Evolutionary conservation across 148 eudicot species (phyloP), one percentile per base, ranked within the genome.

Genomic region (Tetragonia tetragonoides): DNA sequence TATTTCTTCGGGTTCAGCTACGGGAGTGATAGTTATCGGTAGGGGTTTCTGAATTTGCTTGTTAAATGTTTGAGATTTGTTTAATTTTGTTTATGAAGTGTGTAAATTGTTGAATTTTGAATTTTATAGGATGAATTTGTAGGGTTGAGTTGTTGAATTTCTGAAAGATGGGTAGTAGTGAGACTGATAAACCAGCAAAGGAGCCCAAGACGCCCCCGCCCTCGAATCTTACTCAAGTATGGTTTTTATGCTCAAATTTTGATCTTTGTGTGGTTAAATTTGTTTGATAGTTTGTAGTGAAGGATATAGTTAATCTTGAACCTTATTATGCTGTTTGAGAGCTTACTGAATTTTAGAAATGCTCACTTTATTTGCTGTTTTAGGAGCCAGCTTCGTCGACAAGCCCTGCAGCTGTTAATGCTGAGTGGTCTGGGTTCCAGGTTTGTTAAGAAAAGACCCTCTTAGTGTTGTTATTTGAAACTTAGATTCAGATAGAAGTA

Each of bases 361-460:
- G 46, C 41, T 2, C 11, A 3, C 47, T 47, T 77, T 40, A 39
- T 78, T 68, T 83, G 68, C 42, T 78, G 68, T 78, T 75, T 78
- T 77, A 96, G 98, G 99, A 96, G 86, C 98, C 83, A 47, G 57
- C 91, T 77, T 87, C 91, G 34, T 82, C 87, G 54, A 82, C 87
- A 42, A 82, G 88, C 71, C 78, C 91, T 17, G 90, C 89, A 8
- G 54, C 92, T 56, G 92, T 90, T 56, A 86, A 87, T 84, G 90
- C 93, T 41, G 99, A 96, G 72, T 96, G 99, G 99, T 72, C 97
- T 76, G 98, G 98, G 34, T 96, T 87, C 84, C 98, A 96, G 99
- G 99, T 96, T 86, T 74, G 84, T 78, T 20, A 38, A 64, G 34
- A 14, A 66, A 74, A 37, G 16, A 61, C 18, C 41, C 1, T 65